These are phyloP conservation scores for Torrubiella hemipterigena DNA, from an alignment of 2,329 filamentous ascomycete genomes.

Conservation along the genomic window DNA sequence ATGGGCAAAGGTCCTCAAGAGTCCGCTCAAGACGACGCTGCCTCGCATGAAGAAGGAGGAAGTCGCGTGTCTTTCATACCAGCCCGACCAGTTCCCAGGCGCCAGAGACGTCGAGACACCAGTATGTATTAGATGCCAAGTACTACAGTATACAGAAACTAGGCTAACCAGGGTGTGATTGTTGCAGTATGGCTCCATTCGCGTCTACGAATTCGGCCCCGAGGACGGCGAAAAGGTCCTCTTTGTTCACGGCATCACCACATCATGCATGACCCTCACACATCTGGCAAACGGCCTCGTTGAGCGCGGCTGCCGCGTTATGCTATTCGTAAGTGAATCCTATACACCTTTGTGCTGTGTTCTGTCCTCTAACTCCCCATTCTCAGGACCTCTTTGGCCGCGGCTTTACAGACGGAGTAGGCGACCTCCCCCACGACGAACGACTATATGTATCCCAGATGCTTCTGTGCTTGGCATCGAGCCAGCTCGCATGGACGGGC, in stretches of 20 bases:
- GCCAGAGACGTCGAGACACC: slow-evolving; percentile 61
- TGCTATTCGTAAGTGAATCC: slow-evolving; percentile 51
- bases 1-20: slow-evolving; percentile 25
- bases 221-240: slow-evolving; percentile 61
- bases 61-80: slow-evolving; percentile 38
- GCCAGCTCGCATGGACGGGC: slow-evolving; percentile 55
- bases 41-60: slow-evolving; percentile 22
- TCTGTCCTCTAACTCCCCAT: not conserved
- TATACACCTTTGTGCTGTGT: slow-evolving; percentile 5
- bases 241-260: slow-evolving; percentile 75
- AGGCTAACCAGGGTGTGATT: slow-evolving; percentile 2
- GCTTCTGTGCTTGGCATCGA: slow-evolving; percentile 58
- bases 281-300: slow-evolving; percentile 56
- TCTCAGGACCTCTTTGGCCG: slow-evolving; percentile 55
- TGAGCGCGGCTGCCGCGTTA: slow-evolving; percentile 60
- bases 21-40: slow-evolving; percentile 30
- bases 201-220: slow-evolving; percentile 76
- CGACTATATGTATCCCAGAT: slow-evolving; percentile 63
- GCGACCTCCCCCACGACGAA: slow-evolving; percentile 58
- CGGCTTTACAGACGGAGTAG: slow-evolving; percentile 53
- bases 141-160: not conserved
- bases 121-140: slow-evolving; percentile 22
- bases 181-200: slow-evolving; percentile 56
- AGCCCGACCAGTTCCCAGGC: slow-evolving; percentile 57
- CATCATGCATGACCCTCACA: slow-evolving; percentile 62